Evolutionary conservation across 352 stramenopile species (phyloP).

Genomic region (Vaucheria bursata): DNA sequence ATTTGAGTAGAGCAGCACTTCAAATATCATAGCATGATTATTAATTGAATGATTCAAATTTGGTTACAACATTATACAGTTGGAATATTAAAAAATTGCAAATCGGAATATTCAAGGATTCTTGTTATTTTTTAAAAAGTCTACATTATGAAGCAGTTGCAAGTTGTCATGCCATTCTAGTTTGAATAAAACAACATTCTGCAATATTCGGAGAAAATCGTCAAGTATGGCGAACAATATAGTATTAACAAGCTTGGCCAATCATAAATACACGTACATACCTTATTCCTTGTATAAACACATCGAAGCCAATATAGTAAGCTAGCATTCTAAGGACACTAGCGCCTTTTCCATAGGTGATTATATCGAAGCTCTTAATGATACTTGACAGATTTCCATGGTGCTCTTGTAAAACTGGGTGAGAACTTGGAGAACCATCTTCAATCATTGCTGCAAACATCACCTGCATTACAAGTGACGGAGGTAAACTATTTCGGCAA

Average conservation of each 20-base stretch:
- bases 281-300: constrained; percentile 35
- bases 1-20: no score
- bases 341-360: constrained; percentile 47
- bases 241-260: not conserved
- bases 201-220: no score
- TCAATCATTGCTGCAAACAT: constrained; percentile 40
- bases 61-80: no score
- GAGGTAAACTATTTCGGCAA: no score
- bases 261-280: not conserved
- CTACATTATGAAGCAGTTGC: not conserved
- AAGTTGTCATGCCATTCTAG: not conserved
- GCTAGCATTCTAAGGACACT: constrained; percentile 45
- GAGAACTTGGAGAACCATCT: constrained; percentile 18
- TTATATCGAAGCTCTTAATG: constrained; percentile 44
- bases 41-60: no score
- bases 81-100: no score
- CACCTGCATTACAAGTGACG: not conserved
- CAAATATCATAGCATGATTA: no score
- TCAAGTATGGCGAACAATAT: not conserved
- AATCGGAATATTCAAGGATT: no score
- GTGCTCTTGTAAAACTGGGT: constrained; percentile 39
- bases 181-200: no score
- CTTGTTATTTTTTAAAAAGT: not conserved
- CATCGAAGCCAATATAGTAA: constrained; percentile 16
- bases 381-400: constrained; percentile 39